These are phyloP conservation scores for Podosphaera fusca DNA, from an alignment of 2,329 filamentous ascomycete species.

Conservation along the genomic window DNA sequence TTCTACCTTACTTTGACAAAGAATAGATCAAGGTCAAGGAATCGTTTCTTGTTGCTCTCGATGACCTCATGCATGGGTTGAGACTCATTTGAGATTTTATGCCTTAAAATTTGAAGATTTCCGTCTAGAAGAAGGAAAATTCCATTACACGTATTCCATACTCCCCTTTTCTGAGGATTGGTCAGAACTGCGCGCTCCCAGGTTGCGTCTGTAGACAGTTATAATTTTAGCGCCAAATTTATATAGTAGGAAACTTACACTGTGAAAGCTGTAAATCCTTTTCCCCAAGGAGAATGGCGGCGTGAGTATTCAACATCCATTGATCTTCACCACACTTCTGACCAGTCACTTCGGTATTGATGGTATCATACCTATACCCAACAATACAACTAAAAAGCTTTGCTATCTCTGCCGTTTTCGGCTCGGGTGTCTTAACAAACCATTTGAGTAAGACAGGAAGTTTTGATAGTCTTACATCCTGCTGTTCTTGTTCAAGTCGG, in stretches of 20 bases:
- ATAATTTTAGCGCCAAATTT: constrained; percentile 3
- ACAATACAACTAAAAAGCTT: constrained; percentile 31
- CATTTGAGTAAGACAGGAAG: constrained; percentile 37
- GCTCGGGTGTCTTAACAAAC: constrained; percentile 29
- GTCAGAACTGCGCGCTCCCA: constrained; percentile 34
- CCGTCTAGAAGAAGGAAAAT: constrained; percentile 30
- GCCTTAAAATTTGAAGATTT: constrained; percentile 27
- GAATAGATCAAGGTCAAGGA: constrained; percentile 37
- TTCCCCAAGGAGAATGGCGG: constrained; percentile 38
- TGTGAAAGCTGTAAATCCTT: constrained; percentile 35
- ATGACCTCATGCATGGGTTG: constrained; percentile 5
- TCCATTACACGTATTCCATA: constrained; percentile 36
- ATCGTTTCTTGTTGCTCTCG: constrained; percentile 10
- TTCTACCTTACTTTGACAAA: constrained; percentile 34
- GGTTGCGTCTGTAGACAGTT: constrained; percentile 23
- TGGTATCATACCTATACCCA: constrained; percentile 41
- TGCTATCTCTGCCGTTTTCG: constrained; percentile 27
- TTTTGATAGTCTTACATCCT: constrained; percentile 29
- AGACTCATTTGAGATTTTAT: constrained; percentile 22
- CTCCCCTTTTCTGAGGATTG: constrained; percentile 28
- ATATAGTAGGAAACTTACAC: constrained; percentile 23
- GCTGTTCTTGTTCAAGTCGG: constrained; percentile 29
- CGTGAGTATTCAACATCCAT: constrained; percentile 42
- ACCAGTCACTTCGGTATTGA: constrained; percentile 28
- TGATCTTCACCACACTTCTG: constrained; percentile 35